A percentile compares a stretch with the other conserved stretches of the same genome.
phyloP scores from a whole-genome alignment of 768 basidiomycete species.

The button mushroom (Agaricus bisporus) region DNA sequence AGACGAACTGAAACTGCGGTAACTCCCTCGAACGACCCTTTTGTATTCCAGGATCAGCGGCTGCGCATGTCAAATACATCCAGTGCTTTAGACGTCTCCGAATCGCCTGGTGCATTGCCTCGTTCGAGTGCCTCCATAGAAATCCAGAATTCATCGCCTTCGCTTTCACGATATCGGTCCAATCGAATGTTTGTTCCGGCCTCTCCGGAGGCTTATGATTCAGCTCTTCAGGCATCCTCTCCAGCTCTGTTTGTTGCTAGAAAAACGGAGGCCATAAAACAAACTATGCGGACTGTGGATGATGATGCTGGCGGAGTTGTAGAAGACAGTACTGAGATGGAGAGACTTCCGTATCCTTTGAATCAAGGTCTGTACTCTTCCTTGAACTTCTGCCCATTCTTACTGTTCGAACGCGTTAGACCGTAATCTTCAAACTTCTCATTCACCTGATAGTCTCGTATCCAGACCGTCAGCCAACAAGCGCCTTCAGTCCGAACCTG shows the following conservation, averaged over 20 bases:
- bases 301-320: slow-evolving; percentile 1
- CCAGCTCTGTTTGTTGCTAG: neutral
- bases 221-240: neutral
- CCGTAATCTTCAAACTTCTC: slow-evolving; percentile 13
- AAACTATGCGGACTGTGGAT: neutral
- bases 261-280: too few species aligned
- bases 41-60: too few species aligned
- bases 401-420: neutral
- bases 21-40: neutral
- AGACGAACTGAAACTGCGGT: neutral
- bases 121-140: neutral
- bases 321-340: slow-evolving; percentile 7
- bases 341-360: neutral
- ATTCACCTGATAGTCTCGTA: slow-evolving; percentile 14
- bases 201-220: neutral
- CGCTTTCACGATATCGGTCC: neutral
- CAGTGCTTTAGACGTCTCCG: too few species aligned
- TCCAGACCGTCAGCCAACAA: neutral
- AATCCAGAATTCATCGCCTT: neutral
- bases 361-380: neutral
- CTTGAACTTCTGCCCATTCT: neutral
- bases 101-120: neutral
- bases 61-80: too few species aligned
- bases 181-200: neutral
- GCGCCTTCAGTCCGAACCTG: slow-evolving; percentile 6